These are phyloP conservation scores for Globisporangium echinulatum DNA, from an alignment of 352 stramenopile species.

Conservation along the genomic window DNA sequence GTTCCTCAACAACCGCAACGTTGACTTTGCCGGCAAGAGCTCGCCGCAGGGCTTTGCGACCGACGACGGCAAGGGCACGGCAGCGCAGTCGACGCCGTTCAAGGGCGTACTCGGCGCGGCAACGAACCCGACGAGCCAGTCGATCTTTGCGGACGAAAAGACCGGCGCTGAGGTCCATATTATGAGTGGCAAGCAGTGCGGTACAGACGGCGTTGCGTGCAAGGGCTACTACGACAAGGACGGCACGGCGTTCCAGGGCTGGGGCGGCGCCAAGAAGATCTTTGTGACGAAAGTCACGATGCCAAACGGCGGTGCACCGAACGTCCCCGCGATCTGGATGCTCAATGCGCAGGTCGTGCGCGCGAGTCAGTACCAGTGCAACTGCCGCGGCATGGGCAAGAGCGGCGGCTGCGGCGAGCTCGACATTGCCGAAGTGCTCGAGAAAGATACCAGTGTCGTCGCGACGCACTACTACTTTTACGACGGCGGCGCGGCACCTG, in stretches of 20 bases:
- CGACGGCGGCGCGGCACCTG: constrained; percentile 40
- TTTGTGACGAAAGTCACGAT: constrained; percentile 69
- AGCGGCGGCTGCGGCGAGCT: constrained; percentile 68
- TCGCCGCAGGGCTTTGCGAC: constrained; percentile 58
- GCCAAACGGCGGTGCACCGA: constrained; percentile 27
- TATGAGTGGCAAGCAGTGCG: constrained; percentile 57
- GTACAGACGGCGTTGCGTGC: constrained; percentile 32
- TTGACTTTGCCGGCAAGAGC: constrained; percentile 49
- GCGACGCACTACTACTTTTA: constrained; percentile 84
- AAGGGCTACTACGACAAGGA: constrained; percentile 65
- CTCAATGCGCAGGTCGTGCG: constrained; percentile 65
- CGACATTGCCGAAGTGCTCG: constrained; percentile 69
- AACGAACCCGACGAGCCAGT: constrained; percentile 29
- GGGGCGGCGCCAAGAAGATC: constrained; percentile 73
- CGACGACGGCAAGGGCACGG: constrained; percentile 37
- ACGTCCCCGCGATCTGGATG: constrained; percentile 73
- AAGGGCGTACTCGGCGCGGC: constrained; percentile 42
- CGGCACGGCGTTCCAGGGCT: constrained; percentile 56
- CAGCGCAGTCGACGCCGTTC: constrained; percentile 36
- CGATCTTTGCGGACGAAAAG: constrained; percentile 46
- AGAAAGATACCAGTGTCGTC: constrained; percentile 49
- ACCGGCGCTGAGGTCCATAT: constrained; percentile 76
- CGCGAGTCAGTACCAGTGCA: constrained; percentile 75
- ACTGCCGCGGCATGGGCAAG: constrained; percentile 64
- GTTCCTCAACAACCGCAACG: constrained; percentile 82